Base-by-base conservation (phyloP, 2,329 filamentous ascomycete genomes). In the Calycina marina region DNA sequence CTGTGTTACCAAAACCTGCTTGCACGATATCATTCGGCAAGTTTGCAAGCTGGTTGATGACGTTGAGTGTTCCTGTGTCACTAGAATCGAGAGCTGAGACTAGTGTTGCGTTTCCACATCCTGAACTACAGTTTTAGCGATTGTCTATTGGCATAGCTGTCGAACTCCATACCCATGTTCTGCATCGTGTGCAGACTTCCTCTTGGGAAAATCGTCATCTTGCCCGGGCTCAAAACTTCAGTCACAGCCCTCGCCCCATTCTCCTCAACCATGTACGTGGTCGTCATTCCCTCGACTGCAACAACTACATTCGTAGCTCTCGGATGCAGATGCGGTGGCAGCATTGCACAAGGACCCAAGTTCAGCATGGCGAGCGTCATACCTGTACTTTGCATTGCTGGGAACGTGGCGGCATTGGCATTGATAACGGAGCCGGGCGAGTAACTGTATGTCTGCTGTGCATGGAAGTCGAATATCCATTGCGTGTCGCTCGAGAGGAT, bases 331-430 rank as follows among this genome's bases (percentile, higher is more conserved):
- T 40, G 64, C 64, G 41, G 63, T 67, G 40, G 62, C 55, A 18
- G 69, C 64, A 11, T 57, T 56, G 9, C 65, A 64, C 66, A 72
- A 17, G 58, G 55, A 22, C 57, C 55, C 26, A 72, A 53, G 44
- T 61, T 61, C 24, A 62, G 65, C 9, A 71, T 50, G 2, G 63
- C 61, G 51, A 66, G 62, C 34, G 57, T 57, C 22, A 61, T 51
- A 17, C 59, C 58, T 4, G 62, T 65, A 31, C 60, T 58, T 12
- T 66, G 61, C 13, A 72, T 60, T 18, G 66, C 65, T 2, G 67
- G 67, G 52, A 71, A 71, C 17, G 59, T 62, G 50, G 63, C 62
- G 45, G 65, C 60, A 53, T 69, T 67, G 26, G 67, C 63, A 13
- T 58, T 54, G 22, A 65, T 53, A 39, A 67, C 55, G 41, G 62